A percentile compares a stretch with the other conserved stretches of the same genome.
phyloP scores from a whole-genome alignment of 163 green algal genomes.

The Scenedesmus sp. region DNA sequence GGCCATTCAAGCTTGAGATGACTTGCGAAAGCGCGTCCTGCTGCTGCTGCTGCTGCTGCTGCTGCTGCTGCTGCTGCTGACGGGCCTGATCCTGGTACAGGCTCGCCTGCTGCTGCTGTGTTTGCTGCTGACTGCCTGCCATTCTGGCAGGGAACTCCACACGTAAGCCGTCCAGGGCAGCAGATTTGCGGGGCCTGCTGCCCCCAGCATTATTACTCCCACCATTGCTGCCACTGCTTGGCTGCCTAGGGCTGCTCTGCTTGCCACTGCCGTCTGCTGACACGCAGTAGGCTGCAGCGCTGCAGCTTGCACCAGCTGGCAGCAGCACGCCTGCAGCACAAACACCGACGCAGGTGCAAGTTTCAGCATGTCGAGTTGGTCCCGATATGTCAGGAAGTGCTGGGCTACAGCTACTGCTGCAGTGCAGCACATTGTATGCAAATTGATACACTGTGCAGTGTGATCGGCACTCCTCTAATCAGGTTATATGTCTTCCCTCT shows the following conservation, averaged over 20 bases:
- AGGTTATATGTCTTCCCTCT: too few relatives aligned
- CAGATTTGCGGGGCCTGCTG: background rate
- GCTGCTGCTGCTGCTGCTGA: background rate
- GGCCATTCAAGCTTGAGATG: background rate
- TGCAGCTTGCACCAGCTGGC: background rate
- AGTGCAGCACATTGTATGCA: too few relatives aligned
- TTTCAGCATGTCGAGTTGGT: background rate
- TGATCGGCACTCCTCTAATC: too few relatives aligned
- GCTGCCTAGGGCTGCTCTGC: background rate
- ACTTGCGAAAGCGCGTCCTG: background rate
- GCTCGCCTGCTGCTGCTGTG: background rate
- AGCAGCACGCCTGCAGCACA: background rate
- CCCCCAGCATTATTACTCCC: background rate
- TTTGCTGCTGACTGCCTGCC: background rate
- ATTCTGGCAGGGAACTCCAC: background rate
- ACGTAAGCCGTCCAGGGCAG: background rate
- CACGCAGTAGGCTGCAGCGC: background rate
- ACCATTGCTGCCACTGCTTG: background rate
- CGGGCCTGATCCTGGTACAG: too few relatives aligned
- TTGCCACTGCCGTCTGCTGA: background rate
- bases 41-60: background rate
- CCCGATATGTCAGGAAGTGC: too few relatives aligned
- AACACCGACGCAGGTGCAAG: background rate
- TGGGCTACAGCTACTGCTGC: too few relatives aligned
- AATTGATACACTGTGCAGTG: too few relatives aligned